Percentiles rank a stretch among this genome's conserved stretches.
Conservation (phyloP, 257 asterid species). For the Solanum chilense region DNA sequence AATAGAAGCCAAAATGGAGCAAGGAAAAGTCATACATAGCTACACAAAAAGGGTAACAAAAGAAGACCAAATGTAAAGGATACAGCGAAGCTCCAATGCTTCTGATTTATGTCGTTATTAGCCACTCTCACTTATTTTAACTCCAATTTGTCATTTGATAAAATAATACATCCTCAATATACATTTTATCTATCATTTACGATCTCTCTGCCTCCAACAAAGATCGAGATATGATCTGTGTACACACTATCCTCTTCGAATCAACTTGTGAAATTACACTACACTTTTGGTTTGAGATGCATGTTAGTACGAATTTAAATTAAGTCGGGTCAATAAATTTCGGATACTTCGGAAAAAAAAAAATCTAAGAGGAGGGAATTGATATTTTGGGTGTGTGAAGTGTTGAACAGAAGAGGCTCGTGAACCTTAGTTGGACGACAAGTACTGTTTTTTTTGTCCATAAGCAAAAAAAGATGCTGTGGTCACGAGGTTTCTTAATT, state of each 20-base stretch:
- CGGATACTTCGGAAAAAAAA: neutral
- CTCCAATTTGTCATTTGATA: neutral
- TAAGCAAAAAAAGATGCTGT: conserved; percentile 3
- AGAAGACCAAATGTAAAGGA: neutral
- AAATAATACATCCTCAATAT: neutral
- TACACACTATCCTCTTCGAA: neutral
- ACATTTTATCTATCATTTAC: neutral
- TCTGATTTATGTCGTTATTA: neutral
- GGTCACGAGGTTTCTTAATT: conserved; percentile 13
- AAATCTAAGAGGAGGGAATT: neutral
- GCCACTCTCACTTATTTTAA: neutral
- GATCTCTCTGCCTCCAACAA: neutral
- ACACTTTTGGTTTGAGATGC: neutral
- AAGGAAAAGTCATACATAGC: neutral
- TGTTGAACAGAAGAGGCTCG: neutral
- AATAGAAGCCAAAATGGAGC: neutral
- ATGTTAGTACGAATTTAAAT: neutral
- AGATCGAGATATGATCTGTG: accelerated
- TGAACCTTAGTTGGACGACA: neutral
- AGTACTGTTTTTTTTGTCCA: conserved; percentile 1
- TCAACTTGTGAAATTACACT: neutral
- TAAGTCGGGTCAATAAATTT: neutral
- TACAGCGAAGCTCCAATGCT: neutral
- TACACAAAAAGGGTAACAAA: neutral
- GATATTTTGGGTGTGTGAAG: neutral